These are phyloP conservation scores for Daldinia eschscholtzii DNA, from an alignment of 2,329 filamentous ascomycete species.

Conservation along the genomic window DNA sequence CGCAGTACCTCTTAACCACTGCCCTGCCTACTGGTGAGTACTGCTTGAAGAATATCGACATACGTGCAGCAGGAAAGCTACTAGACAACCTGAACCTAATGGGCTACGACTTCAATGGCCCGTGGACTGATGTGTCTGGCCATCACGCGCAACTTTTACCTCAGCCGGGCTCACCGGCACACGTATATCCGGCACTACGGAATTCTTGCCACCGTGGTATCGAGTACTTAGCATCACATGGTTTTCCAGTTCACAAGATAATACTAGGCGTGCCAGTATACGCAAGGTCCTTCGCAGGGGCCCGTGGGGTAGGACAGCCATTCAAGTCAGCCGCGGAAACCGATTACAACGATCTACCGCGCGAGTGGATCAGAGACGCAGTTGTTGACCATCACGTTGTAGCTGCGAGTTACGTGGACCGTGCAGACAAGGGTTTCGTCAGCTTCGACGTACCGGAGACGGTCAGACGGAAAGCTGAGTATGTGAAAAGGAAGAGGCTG, in stretches of 20 bases:
- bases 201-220: conserved; percentile 68
- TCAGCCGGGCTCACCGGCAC: conserved; percentile 48
- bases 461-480: conserved; percentile 71
- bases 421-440: conserved; percentile 64
- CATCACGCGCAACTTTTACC: conserved; percentile 74
- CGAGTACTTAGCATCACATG: conserved; percentile 64
- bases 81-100: conserved; percentile 76
- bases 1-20: conserved; percentile 69
- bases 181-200: conserved; percentile 49
- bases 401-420: conserved; percentile 69
- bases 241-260: conserved; percentile 69
- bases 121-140: conserved; percentile 71
- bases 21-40: conserved; percentile 74
- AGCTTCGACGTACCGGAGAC: conserved; percentile 74
- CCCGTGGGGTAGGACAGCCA: conserved; percentile 65
- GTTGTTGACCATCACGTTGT: conserved; percentile 64
- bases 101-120: conserved; percentile 76
- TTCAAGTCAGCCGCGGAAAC: conserved; percentile 65
- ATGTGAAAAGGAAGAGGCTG: conserved; percentile 65
- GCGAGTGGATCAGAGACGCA: conserved; percentile 58
- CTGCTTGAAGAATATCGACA: conserved; percentile 71
- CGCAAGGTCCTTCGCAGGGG: conserved; percentile 70
- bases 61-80: conserved; percentile 62
- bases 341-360: conserved; percentile 73
- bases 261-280: conserved; percentile 74